Percentiles rank a stretch among this genome's conserved stretches.
Conservation (phyloP, 371 early-diverging fungal genomes). For the Mortierella sp. region DNA sequence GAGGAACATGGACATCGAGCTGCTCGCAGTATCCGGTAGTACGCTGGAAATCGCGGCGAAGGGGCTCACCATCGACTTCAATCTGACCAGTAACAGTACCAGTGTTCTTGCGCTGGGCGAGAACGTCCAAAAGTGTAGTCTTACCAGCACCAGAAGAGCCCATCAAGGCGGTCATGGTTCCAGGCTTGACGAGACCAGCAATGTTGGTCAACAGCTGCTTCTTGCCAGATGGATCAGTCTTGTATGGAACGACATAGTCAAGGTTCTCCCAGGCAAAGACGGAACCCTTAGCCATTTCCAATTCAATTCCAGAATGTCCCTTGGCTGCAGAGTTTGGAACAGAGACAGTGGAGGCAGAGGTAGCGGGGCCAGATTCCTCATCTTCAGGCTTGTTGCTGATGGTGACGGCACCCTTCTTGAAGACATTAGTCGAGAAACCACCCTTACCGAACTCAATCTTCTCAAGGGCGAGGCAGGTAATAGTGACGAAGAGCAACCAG, state of each 20-base stretch:
- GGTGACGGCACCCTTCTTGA: constrained; percentile 46
- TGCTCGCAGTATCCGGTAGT: constrained; percentile 89
- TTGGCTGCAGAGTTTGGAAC: constrained; percentile 8
- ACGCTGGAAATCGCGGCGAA: constrained; percentile 73
- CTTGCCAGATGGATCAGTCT: constrained; percentile 49
- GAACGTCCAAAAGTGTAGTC: constrained; percentile 87
- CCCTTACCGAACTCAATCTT: constrained; percentile 63
- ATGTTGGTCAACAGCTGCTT: constrained; percentile 59
- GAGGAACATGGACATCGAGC: constrained; percentile 84
- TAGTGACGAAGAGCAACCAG: constrained; percentile 60
- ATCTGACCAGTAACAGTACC: constrained; percentile 82
- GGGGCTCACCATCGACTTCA: constrained; percentile 51
- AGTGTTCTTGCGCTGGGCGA: constrained; percentile 83
- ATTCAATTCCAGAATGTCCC: constrained; percentile 26
- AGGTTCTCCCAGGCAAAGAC: constrained; percentile 58
- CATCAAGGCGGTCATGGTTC: constrained; percentile 85
- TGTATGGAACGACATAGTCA: constrained; percentile 56
- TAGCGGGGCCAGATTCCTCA: constrained; percentile 25
- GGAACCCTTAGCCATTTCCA: constrained; percentile 54
- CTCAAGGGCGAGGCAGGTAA: constrained; percentile 59
- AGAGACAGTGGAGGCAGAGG: constrained; percentile 29
- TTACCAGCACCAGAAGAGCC: constrained; percentile 93
- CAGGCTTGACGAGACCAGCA: constrained; percentile 66
- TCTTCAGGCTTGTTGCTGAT: constrained; percentile 25
- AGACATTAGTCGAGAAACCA: constrained; percentile 65